Evolutionary conservation across 805 yeast species (phyloP), one percentile per base, ranked within the genome.

Genomic region (Kluyveromyces dobzhanskii): DNA sequence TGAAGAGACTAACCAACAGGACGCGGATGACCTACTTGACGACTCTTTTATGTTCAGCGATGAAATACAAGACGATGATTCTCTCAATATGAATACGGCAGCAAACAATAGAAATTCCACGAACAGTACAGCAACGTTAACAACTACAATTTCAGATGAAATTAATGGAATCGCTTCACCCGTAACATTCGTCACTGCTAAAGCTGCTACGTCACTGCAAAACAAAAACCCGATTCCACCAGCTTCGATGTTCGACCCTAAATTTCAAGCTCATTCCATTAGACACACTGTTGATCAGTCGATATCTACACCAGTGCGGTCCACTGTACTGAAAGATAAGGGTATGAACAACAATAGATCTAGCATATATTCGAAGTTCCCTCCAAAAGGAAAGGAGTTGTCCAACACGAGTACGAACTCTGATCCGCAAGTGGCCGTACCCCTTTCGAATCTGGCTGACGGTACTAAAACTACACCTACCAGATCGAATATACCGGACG

Each of bases 221-320:
- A 64, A 65, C 18, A 69, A 69, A 39, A 58, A 67, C 1, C 51
- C 63, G 3, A 53, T 67, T 10, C 51, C 66, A 3, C 57, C 59
- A 3, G 66, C 64, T 2, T 59, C 66, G 37, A 56, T 70, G n/a
- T 76, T 69, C 47, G 70, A 79, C 35, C 76, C 83, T 0, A 74
- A 70, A 37, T 75, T 69, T 45, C 73, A 76, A 52, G 73, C 71
- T 38, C 75, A 73, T 31, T 75, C 75, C 4, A 72, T 70, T 11
- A 71, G 67, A 45, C 72, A 76, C 39, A 78, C 81, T 0, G 65
- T 80, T 11, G 87, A 83, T 55, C 90, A 80, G 33, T 67, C 71
- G 1, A 77, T 73, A 41, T 81, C 88, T 0, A 73, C 76, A 3
- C 87, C 83, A 2, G 65, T 82, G 7, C 59, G 61, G 16, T 45